phyloP scores from a whole-genome alignment of 2,329 filamentous ascomycete genomes.

The Talaromyces sp. region DNA sequence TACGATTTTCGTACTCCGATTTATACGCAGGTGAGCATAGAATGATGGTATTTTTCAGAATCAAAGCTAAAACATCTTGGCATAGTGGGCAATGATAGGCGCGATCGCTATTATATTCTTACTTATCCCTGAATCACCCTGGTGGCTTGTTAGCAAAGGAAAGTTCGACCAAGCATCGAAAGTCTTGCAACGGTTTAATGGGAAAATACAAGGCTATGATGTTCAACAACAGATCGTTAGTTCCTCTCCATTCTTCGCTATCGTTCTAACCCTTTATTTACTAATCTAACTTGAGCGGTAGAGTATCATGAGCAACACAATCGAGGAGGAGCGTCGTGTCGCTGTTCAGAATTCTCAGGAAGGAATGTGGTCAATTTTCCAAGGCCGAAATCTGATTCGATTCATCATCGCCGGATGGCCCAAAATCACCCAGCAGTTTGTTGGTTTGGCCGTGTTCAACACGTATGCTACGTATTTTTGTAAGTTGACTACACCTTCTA shows the following conservation, averaged over 20 bases:
- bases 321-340: slow-evolving; percentile 25
- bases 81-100: slow-evolving; percentile 41
- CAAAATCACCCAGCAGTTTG: slow-evolving; percentile 36
- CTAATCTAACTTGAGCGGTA: slow-evolving; percentile 4
- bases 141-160: slow-evolving; percentile 53
- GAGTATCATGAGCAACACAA: slow-evolving; percentile 31
- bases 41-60: not conserved
- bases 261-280: not conserved
- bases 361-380: slow-evolving; percentile 30
- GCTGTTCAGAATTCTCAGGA: slow-evolving; percentile 24
- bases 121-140: slow-evolving; percentile 29
- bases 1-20: slow-evolving; percentile 35
- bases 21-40: slow-evolving; percentile 32
- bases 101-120: slow-evolving; percentile 35
- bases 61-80: not conserved
- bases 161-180: slow-evolving; percentile 33
- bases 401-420: slow-evolving; percentile 36
- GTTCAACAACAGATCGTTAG: slow-evolving; percentile 28
- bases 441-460: slow-evolving; percentile 35
- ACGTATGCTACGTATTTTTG: slow-evolving; percentile 38
- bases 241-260: not conserved
- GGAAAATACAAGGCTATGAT: slow-evolving; percentile 25
- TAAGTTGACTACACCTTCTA: slow-evolving; percentile 11
- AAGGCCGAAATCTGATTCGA: slow-evolving; percentile 31
- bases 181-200: slow-evolving; percentile 23